Conservation (phyloP, 2,329 filamentous ascomycete genomes). For the Stagonosporopsis cucurbitacearum region DNA sequence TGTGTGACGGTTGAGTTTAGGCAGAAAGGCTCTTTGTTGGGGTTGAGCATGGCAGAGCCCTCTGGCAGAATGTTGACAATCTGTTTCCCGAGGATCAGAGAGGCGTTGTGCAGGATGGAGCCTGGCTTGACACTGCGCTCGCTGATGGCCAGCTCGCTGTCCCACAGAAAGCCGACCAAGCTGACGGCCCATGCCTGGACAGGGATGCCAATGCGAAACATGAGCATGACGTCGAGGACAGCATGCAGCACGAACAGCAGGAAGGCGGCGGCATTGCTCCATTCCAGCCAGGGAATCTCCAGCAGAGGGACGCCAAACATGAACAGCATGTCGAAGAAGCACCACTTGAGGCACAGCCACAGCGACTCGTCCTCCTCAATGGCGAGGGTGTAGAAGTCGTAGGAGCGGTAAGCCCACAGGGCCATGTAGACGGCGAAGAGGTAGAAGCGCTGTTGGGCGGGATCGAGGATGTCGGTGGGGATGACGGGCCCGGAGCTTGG, state of each 20-base stretch:
- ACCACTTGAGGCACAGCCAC: slow-evolving; percentile 93
- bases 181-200: slow-evolving; percentile 75
- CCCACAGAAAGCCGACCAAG: slow-evolving; percentile 82
- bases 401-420: slow-evolving; percentile 82
- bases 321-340: slow-evolving; percentile 82
- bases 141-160: slow-evolving; percentile 91
- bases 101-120: slow-evolving; percentile 87
- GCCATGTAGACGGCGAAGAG: slow-evolving; percentile 78
- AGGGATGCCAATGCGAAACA: slow-evolving; percentile 88
- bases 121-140: slow-evolving; percentile 90
- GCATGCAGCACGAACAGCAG: slow-evolving; percentile 75
- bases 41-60: slow-evolving; percentile 89
- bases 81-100: slow-evolving; percentile 92
- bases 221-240: slow-evolving; percentile 80
- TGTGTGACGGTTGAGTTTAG: slow-evolving; percentile 68
- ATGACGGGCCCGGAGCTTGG: slow-evolving; percentile 68
- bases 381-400: slow-evolving; percentile 80
- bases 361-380: slow-evolving; percentile 88
- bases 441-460: slow-evolving; percentile 89
- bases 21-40: slow-evolving; percentile 80
- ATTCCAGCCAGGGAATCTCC: slow-evolving; percentile 95
- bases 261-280: slow-evolving; percentile 76
- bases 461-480: slow-evolving; percentile 81
- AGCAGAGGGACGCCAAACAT: slow-evolving; percentile 86
- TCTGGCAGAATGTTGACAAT: slow-evolving; percentile 98